Evolutionary conservation across 2,329 filamentous ascomycete genomes (phyloP), one percentile per base, ranked within the genome.

Genomic region (Daldinia eschscholtzii): DNA sequence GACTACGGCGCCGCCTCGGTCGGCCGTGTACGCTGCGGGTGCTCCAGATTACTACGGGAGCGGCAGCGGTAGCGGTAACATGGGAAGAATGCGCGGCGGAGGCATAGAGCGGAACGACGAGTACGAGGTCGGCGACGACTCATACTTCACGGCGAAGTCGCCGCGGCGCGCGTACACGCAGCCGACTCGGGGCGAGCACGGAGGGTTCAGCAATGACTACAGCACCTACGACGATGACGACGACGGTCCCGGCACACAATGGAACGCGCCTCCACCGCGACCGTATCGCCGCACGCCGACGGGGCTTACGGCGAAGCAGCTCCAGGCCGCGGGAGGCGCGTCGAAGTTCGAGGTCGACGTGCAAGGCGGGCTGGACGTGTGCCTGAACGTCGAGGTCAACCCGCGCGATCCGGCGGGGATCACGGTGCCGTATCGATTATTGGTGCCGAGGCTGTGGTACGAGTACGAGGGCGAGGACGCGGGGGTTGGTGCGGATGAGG

Each of bases 351-450:
- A 87, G 9, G 87, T 98, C 66, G 89, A 97, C 76, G 84, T 98
- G 0, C 89, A 96, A 77, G 92, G 91, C 33, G 94, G 93, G 0
- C 83, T 99, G 9, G 94, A 98, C 72, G 91, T 99, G 39, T 92
- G 89, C 57, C 81, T 99, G 48, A 97, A 98, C 74, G 89, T 97
- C 70, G 96, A 99, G 81, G 89, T 98, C 68, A 94, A 91, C 74
- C 88, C 92, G 50, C 89, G 89, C 70, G 94, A 99, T 74, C 95
- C 96, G 0, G 87, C 92, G 0, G 97, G 96, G 13, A 93, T 93
- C 71, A 99, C 96, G 0, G 88, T 89, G 57, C 93, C 94, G 7
- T 99, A 99, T 79, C 86, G 93, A 42, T 82, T 99, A 4, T 86
- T 98, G 1, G 91, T 99, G 4, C 96, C 97, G 10, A 89, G 89